Evolutionary conservation across 2,329 filamentous ascomycete genomes (phyloP), one percentile per base, ranked within the genome.

Genomic region (Alternaria conjuncta): DNA sequence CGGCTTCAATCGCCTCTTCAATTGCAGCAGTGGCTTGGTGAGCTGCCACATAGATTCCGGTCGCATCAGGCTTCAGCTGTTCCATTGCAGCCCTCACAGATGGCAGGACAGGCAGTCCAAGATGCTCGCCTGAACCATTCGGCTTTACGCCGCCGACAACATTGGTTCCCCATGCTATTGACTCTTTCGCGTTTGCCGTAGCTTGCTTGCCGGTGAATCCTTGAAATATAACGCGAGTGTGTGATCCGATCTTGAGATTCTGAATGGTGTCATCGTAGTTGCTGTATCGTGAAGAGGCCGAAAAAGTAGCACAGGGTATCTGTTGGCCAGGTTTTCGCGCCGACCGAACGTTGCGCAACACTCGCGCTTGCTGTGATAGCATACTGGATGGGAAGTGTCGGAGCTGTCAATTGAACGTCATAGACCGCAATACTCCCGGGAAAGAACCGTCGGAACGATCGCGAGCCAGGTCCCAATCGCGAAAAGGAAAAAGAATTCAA

Each of bases 111-210:
- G 92, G 92, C 36, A 93, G 82, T 3, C 90, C 91, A 20, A 94
- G 81, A 81, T 94, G 92, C 73, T 92, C 88, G 51, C 89, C 89
- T 61, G 88, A 86, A 53, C 89, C 87, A 4, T 88, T 89, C 1
- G 92, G 92, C 57, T 88, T 92, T 18, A 94, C 90, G 25, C 92
- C 92, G 28, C 92, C 92, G 0, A 95, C 90, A 63, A 95, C 89
- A 41, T 92, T 91, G 43, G 92, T 94, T 12, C 92, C 92, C 86
- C 91, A 95, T 78, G 85, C 88, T 62, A 94, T 81, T 12, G 91
- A 93, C 76, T 94, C 90, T 78, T 88, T 87, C 30, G 91, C 92
- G 79, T 95, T 94, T 69, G 87, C 87, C 2, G 92, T 94, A 11
- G 92, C 91, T 80, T 88, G 83, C 67, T 83, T 83, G 80, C 89